Percentiles rank a stretch among this genome's conserved stretches.
phyloP scores from a whole-genome alignment of 768 basidiomycete genomes.

The Psilocybe cubensis region DNA sequence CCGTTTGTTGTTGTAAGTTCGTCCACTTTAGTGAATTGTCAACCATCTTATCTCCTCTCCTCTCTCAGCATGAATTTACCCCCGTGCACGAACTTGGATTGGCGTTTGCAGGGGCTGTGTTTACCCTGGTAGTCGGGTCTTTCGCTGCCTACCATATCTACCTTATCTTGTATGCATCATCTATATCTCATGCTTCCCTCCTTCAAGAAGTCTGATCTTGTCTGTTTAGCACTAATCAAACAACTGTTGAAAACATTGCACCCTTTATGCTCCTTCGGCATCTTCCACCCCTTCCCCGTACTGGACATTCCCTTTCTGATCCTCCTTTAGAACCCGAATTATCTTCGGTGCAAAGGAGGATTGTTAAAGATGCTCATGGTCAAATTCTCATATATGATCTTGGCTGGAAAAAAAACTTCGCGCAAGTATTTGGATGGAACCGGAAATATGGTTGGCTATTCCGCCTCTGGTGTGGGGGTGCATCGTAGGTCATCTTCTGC shows the following conservation, averaged over 20 bases:
- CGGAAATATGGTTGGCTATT: conserved; percentile 53
- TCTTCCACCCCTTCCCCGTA: conserved; percentile 62
- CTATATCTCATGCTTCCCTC: not conserved
- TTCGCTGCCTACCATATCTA: conserved; percentile 80
- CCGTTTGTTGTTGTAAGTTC: conserved; percentile 61
- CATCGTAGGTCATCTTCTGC: conserved; percentile 49
- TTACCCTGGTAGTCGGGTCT: conserved; percentile 71
- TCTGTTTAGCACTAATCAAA: conserved; percentile 73
- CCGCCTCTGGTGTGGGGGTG: conserved; percentile 63
- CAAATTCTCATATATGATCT: conserved; percentile 70
- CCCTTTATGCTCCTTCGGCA: conserved; percentile 76
- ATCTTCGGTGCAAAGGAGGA: conserved; percentile 61
- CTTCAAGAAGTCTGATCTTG: not conserved
- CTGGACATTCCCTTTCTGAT: conserved; percentile 58
- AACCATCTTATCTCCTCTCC: not conserved
- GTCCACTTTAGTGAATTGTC: not conserved
- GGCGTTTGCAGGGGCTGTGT: conserved; percentile 58
- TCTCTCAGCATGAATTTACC: conserved; percentile 58
- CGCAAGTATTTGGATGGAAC: conserved; percentile 67
- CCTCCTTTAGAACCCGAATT: conserved; percentile 78
- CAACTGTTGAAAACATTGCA: conserved; percentile 78
- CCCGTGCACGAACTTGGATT: conserved; percentile 76
- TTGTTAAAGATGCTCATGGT: conserved; percentile 67
- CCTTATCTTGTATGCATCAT: conserved; percentile 62
- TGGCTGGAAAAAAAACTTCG: conserved; percentile 74